Evolutionary conservation across 257 asterid genomes (phyloP).

Genomic region (Solanum phureja): DNA sequence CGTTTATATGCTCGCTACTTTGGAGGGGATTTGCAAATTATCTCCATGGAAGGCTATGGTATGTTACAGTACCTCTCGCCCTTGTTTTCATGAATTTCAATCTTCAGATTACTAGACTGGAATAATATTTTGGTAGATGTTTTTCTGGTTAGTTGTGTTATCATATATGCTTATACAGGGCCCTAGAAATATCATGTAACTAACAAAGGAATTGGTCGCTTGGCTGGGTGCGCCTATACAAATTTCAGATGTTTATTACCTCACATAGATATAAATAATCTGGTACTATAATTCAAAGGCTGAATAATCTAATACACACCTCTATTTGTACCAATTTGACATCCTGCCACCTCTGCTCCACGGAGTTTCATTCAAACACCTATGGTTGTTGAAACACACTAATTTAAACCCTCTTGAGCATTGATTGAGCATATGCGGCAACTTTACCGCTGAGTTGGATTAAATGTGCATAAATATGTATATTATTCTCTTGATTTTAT

Average conservation of each 20-base stretch:
- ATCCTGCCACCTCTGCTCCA: background rate
- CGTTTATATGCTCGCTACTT: slow-evolving; percentile 89
- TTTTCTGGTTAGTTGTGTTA: background rate
- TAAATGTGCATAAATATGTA: background rate
- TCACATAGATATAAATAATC: background rate
- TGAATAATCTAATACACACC: background rate
- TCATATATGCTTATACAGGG: background rate
- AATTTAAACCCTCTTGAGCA: background rate
- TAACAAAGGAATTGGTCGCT: background rate
- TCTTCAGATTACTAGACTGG: background rate
- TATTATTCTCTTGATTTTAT: background rate
- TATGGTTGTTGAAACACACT: background rate
- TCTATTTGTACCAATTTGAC: background rate
- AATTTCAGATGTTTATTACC: background rate
- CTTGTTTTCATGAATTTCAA: background rate
- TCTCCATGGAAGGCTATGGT: slow-evolving; percentile 99
- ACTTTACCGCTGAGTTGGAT: background rate
- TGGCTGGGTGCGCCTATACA: background rate
- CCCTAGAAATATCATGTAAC: background rate
- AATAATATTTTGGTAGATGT: background rate
- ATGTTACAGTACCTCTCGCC: background rate
- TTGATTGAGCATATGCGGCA: background rate
- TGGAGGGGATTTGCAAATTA: slow-evolving; percentile 91
- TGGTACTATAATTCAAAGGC: background rate
- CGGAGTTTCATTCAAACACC: background rate